Percentiles rank a stretch among this genome's conserved stretches.
Evolutionary conservation across 192 early-diverging fungal species (phyloP).

Genomic region (Entomortierella beljakovae): DNA sequence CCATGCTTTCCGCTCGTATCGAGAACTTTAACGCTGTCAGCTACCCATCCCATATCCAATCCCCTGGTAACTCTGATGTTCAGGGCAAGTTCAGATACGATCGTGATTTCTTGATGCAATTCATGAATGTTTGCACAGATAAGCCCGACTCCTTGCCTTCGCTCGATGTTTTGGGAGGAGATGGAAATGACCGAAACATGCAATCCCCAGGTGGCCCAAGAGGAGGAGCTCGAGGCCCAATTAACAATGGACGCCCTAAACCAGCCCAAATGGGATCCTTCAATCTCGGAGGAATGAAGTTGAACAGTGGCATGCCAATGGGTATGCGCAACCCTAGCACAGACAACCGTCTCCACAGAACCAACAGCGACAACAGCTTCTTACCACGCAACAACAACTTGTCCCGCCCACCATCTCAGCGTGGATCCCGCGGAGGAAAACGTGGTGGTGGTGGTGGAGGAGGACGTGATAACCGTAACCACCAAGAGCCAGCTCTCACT

Average conservation of each 20-base stretch:
- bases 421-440: slow-evolving; percentile 66
- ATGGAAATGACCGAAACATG: slow-evolving; percentile 54
- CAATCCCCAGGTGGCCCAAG: slow-evolving; percentile 26
- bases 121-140: slow-evolving; percentile 71
- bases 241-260: slow-evolving; percentile 52
- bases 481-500: slow-evolving; percentile 58
- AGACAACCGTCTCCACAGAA: slow-evolving; percentile 38
- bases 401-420: slow-evolving; percentile 54
- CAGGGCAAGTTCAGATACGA: slow-evolving; percentile 76
- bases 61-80: slow-evolving; percentile 64
- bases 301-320: slow-evolving; percentile 50
- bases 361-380: slow-evolving; percentile 24
- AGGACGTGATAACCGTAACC: slow-evolving; percentile 64
- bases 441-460: slow-evolving; percentile 64
- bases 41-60: slow-evolving; percentile 64
- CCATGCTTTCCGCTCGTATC: slow-evolving; percentile 57
- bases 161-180: slow-evolving; percentile 63
- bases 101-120: slow-evolving; percentile 84
- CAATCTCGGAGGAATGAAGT: slow-evolving; percentile 52
- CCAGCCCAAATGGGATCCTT: slow-evolving; percentile 51
- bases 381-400: slow-evolving; percentile 40
- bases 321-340: slow-evolving; percentile 57
- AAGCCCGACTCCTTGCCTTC: slow-evolving; percentile 67
- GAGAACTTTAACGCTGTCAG: slow-evolving; percentile 58
- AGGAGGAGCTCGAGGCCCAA: slow-evolving; percentile 34